These are phyloP conservation scores for Zalaria sp. DNA, from an alignment of 2,329 filamentous ascomycete species.

Conservation along the genomic window DNA sequence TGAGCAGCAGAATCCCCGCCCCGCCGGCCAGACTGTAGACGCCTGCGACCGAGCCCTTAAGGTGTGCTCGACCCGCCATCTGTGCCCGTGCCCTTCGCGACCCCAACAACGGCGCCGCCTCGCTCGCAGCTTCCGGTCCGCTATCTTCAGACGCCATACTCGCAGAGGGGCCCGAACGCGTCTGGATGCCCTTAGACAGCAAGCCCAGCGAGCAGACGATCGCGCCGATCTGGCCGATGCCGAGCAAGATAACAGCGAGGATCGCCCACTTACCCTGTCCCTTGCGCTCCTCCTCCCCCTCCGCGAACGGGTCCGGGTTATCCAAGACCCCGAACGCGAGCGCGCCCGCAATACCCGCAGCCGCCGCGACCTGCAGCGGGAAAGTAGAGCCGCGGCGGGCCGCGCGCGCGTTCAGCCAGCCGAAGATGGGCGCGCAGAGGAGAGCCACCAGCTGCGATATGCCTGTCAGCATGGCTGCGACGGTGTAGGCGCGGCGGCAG, in stretches of 20 bases:
- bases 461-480: slow-evolving; percentile 77
- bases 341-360: slow-evolving; percentile 68
- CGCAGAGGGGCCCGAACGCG: background rate
- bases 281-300: slow-evolving; percentile 48
- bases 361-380: slow-evolving; percentile 58
- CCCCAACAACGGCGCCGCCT: slow-evolving; percentile 4
- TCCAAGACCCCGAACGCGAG: slow-evolving; percentile 57
- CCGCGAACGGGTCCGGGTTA: slow-evolving; percentile 58
- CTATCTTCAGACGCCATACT: background rate
- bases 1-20: slow-evolving; percentile 76
- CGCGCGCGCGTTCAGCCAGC: slow-evolving; percentile 62
- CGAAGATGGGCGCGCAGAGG: slow-evolving; percentile 73
- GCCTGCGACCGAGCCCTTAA: slow-evolving; percentile 90
- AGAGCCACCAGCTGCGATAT: slow-evolving; percentile 79
- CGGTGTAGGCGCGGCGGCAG: slow-evolving; percentile 74
- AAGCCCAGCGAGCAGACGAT: slow-evolving; percentile 93
- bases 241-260: slow-evolving; percentile 63
- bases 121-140: background rate
- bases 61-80: slow-evolving; percentile 24
- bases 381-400: slow-evolving; percentile 45
- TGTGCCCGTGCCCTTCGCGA: background rate
- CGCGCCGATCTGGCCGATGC: slow-evolving; percentile 86
- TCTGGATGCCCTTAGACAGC: slow-evolving; percentile 58
- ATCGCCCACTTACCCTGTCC: slow-evolving; percentile 33
- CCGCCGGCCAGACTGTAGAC: slow-evolving; percentile 88